Percentiles rank a stretch among this genome's conserved stretches.
Evolutionary conservation across 768 basidiomycete species (phyloP).

Genomic region (Boletus insuetus): DNA sequence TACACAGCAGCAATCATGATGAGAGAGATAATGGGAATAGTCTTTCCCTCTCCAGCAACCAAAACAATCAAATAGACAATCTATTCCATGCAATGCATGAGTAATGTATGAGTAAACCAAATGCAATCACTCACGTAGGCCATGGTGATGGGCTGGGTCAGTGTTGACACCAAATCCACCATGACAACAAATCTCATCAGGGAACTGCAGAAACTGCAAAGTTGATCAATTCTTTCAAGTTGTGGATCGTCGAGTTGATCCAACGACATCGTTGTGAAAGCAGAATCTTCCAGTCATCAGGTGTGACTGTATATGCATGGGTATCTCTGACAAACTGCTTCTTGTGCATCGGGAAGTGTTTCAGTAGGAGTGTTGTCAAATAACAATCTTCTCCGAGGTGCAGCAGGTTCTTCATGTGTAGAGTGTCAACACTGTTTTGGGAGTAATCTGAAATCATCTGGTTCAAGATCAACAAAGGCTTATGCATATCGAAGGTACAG

Average conservation of each 20-base stretch:
- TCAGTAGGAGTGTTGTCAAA: conserved; percentile 90
- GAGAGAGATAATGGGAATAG: conserved; percentile 77
- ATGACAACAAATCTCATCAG: conserved; percentile 99
- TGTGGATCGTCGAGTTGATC: conserved; percentile 99
- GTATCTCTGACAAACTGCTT: conserved; percentile 95
- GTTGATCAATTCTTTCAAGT: conserved; percentile 84
- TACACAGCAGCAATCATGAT: conserved; percentile 95
- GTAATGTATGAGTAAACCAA: background rate
- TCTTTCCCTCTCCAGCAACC: conserved; percentile 60
- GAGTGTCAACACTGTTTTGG: conserved; percentile 93
- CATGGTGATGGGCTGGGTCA: conserved; percentile 83
- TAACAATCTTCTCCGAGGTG: conserved; percentile 99
- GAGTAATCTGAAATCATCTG: conserved; percentile 90
- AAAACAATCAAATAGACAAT: conserved; percentile 87
- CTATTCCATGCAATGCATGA: conserved; percentile 37
- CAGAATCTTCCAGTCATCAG: conserved; percentile 92
- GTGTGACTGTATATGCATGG: conserved; percentile 91
- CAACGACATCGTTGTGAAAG: conserved; percentile 97
- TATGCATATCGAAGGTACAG: conserved; percentile 91
- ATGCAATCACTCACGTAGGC: conserved; percentile 66
- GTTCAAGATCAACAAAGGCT: conserved; percentile 90
- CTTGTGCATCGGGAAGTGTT: conserved; percentile 93
- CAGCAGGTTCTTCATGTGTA: conserved; percentile 98
- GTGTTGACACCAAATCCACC: conserved; percentile 88
- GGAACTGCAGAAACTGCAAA: conserved; percentile 98